phyloP scores from a whole-genome alignment of 495 filamentous ascomycete species.

The Viridothelium virens region DNA sequence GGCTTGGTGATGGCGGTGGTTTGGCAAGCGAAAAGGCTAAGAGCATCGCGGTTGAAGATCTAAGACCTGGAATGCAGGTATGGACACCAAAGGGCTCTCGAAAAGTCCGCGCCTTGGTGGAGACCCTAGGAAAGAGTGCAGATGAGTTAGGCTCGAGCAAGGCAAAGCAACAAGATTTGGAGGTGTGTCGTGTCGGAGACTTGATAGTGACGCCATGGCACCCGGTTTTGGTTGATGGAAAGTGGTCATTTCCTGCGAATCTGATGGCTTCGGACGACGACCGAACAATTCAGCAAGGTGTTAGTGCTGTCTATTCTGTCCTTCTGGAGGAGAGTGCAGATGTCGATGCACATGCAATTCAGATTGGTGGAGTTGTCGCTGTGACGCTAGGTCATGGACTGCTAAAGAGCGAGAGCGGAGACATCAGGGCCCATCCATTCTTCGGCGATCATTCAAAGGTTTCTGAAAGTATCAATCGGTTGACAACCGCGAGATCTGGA shows the following conservation, averaged over 20 bases:
- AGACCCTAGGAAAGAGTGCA: neutral
- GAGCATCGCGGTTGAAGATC: constrained; percentile 2
- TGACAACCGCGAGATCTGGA: neutral
- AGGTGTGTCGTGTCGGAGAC: neutral
- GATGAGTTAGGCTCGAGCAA: neutral
- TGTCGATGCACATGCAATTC: constrained; percentile 13
- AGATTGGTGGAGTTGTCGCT: neutral
- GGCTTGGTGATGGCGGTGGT: neutral
- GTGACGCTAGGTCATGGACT: constrained; percentile 16
- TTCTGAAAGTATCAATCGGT: neutral
- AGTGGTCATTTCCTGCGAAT: constrained; percentile 9
- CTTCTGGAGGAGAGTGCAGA: constrained; percentile 9
- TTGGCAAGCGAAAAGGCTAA: neutral
- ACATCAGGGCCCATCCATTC: constrained; percentile 12
- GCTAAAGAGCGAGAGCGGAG: constrained; percentile 1
- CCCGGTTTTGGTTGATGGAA: constrained; percentile 1
- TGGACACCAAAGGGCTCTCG: constrained; percentile 9
- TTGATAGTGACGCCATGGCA: constrained; percentile 15
- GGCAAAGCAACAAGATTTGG: neutral
- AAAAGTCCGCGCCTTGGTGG: constrained; percentile 6
- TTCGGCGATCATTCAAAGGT: constrained; percentile 8
- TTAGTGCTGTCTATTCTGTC: constrained; percentile 9
- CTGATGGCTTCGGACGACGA: neutral
- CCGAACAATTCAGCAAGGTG: neutral
- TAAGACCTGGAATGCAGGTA: constrained; percentile 5